Percentiles rank a stretch among this genome's conserved stretches.
Evolutionary conservation across 164 flowering plant species (phyloP).

Genomic region (Paratinospora sagittata): DNA sequence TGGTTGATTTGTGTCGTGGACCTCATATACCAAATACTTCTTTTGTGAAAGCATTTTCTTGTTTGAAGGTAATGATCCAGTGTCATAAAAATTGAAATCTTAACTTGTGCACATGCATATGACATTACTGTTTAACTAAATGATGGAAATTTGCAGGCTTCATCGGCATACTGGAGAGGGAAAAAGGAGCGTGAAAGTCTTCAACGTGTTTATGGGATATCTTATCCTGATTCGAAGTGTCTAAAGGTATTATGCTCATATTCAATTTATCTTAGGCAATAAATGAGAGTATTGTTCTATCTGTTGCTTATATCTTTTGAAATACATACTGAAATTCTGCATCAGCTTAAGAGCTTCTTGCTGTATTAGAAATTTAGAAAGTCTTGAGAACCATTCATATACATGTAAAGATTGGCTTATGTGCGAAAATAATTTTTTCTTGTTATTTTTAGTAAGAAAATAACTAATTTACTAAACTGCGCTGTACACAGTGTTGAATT

Average conservation of each 20-base stretch:
- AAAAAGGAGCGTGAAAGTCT: conserved; percentile 86
- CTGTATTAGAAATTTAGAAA: not conserved
- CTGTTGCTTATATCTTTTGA: not conserved
- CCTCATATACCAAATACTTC: conserved; percentile 99
- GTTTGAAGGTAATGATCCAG: conserved; percentile 63
- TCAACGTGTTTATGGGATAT: conserved; percentile 96
- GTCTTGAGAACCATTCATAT: not conserved
- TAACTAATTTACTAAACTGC: too few relatives aligned
- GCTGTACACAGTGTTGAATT: too few relatives aligned
- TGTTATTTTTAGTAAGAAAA: too few relatives aligned
- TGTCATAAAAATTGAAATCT: not conserved
- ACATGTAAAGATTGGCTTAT: too few relatives aligned
- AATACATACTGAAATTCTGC: not conserved
- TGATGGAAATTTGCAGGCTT: conserved; percentile 51
- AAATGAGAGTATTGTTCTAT: not conserved
- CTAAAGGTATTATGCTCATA: conserved; percentile 49
- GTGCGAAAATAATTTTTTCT: too few relatives aligned
- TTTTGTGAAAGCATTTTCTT: conserved; percentile 83
- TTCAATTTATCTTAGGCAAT: not conserved
- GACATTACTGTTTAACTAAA: conserved; percentile 1
- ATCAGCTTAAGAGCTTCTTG: conserved; percentile 8
- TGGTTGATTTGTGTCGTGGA: conserved; percentile 97
- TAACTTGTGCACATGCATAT: not conserved
- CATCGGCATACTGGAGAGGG: conserved; percentile 97
- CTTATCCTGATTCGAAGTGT: conserved; percentile 80